These are phyloP conservation scores for Sporothrix variecibatus DNA, from an alignment of 2,329 filamentous ascomycete species.

Conservation along the genomic window DNA sequence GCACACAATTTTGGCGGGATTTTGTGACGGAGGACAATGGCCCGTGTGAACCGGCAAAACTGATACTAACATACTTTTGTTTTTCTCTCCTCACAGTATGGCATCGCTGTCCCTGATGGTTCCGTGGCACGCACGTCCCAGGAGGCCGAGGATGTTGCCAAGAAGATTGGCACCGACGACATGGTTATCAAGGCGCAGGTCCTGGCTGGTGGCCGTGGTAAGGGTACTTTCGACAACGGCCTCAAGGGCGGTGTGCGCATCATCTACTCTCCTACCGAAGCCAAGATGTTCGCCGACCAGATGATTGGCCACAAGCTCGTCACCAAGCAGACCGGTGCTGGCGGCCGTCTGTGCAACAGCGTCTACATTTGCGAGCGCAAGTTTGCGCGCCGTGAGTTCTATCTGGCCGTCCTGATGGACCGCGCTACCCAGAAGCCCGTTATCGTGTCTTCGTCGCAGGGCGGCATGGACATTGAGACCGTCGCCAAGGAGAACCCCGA, in stretches of 20 bases:
- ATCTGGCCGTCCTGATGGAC: slow-evolving; percentile 98
- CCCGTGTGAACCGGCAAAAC: background rate
- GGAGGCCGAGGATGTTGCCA: slow-evolving; percentile 90
- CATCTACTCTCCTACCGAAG: slow-evolving; percentile 96
- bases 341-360: slow-evolving; percentile 89
- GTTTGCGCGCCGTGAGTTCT: slow-evolving; percentile 98
- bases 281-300: slow-evolving; percentile 96
- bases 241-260: slow-evolving; percentile 98
- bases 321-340: slow-evolving; percentile 97
- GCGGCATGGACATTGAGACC: slow-evolving; percentile 98
- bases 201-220: slow-evolving; percentile 94
- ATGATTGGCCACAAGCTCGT: slow-evolving; percentile 99
- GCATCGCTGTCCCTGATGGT: slow-evolving; percentile 88
- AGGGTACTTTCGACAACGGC: slow-evolving; percentile 96
- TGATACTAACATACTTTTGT: background rate
- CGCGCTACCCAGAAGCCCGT: slow-evolving; percentile 86
- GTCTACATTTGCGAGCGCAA: slow-evolving; percentile 99
- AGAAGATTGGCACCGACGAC: slow-evolving; percentile 88
- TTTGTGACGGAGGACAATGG: background rate
- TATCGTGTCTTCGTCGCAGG: slow-evolving; percentile 96
- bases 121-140: slow-evolving; percentile 77
- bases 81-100: slow-evolving; percentile 64
- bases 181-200: slow-evolving; percentile 99
- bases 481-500: slow-evolving; percentile 98
- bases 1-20: background rate